Percentiles rank a stretch among this genome's conserved stretches.
These are phyloP conservation scores for Komagataella populi DNA, from an alignment of 805 yeast species.

Conservation along the genomic window DNA sequence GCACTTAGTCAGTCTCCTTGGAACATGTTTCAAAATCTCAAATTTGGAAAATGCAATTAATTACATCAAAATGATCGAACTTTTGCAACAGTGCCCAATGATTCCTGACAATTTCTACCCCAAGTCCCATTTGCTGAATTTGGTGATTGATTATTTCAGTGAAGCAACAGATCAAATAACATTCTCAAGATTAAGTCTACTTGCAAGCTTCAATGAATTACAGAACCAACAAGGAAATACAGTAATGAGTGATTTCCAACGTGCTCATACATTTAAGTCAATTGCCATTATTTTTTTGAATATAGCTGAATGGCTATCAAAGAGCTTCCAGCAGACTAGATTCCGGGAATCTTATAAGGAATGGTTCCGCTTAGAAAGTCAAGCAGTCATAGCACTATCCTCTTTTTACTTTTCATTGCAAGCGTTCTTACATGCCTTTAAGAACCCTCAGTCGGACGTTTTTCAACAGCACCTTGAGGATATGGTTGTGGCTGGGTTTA, in stretches of 20 bases:
- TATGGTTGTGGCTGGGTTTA: background rate
- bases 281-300: background rate
- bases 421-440: background rate
- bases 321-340: background rate
- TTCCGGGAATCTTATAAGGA: background rate
- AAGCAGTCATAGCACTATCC: background rate
- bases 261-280: background rate
- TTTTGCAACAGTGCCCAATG: background rate
- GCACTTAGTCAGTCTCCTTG: background rate
- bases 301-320: background rate
- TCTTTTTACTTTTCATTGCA: background rate
- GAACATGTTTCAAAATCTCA: background rate
- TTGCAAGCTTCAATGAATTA: background rate
- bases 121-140: background rate
- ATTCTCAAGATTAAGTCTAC: background rate
- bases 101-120: background rate
- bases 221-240: background rate
- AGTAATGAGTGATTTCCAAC: background rate
- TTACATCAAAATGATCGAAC: background rate
- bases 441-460: background rate
- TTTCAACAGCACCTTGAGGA: background rate
- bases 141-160: background rate
- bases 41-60: background rate
- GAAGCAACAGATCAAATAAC: background rate
- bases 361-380: background rate